A percentile compares a stretch with the other conserved stretches of the same genome.
These are phyloP conservation scores for Auxenochlorella pyrenoidosa DNA, from an alignment of 139 green algal species.

Conservation along the genomic window DNA sequence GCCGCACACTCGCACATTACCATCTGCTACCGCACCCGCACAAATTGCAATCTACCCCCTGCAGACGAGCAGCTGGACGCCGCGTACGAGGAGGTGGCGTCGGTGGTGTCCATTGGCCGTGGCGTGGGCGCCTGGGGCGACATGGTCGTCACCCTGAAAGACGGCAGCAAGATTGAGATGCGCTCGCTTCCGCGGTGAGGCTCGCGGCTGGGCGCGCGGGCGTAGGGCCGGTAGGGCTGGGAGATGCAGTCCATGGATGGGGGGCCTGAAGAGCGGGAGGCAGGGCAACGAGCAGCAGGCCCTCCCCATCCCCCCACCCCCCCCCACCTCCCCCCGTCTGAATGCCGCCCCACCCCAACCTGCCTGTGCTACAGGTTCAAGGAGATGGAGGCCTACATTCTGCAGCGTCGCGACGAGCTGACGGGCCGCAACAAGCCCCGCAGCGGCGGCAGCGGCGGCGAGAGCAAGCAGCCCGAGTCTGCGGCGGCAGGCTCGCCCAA, in stretches of 20 bases:
- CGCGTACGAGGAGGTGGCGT: slow-evolving; percentile 76
- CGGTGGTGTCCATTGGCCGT: slow-evolving; percentile 79
- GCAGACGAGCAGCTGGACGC: slow-evolving; percentile 72
- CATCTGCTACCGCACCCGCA: no score
- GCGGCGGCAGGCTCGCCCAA: slow-evolving; percentile 1
- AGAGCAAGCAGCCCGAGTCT: not conserved
- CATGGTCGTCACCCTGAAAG: slow-evolving; percentile 87
- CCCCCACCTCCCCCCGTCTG: not conserved
- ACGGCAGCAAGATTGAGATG: slow-evolving; percentile 87
- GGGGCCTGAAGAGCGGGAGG: no score
- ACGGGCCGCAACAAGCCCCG: slow-evolving; percentile 1
- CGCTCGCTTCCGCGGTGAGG: slow-evolving; percentile 79
- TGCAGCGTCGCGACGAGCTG: slow-evolving; percentile 62
- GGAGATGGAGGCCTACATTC: slow-evolving; percentile 89
- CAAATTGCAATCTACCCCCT: not conserved
- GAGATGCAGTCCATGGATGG: no score
- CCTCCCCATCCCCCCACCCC: no score
- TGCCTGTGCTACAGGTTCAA: slow-evolving; percentile 77
- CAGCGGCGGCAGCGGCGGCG: slow-evolving; percentile 8
- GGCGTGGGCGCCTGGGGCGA: slow-evolving; percentile 90
- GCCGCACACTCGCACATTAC: no score
- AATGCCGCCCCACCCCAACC: not conserved
- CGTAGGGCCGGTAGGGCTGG: no score
- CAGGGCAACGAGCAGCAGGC: no score
- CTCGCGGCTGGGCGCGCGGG: no score